Base-by-base conservation (phyloP, 1,284 basidiomycete species). In the Cryptococcus sp. region DNA sequence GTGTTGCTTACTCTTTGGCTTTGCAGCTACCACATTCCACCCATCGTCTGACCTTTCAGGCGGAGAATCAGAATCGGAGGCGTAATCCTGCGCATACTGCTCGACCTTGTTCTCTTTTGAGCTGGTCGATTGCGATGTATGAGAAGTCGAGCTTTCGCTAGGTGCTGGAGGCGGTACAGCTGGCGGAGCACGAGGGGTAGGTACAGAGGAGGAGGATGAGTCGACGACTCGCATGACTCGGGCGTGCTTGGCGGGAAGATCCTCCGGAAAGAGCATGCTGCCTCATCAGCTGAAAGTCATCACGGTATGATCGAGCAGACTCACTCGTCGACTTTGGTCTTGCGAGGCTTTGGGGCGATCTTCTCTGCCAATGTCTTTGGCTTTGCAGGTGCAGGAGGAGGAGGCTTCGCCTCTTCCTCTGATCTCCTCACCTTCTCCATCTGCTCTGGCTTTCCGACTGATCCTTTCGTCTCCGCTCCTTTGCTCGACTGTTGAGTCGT, bases 251-350 rank as follows among this genome's bases (percentile, higher is more conserved):
- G 59, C 54, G 2, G 68, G 57, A 36, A 60, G 58, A 41, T 72
- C 67, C 42, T 70, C 63, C 1, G 66, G 62, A 18, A 61, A 66
- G 22, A 70, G 60, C 69, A 72, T 72, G 48, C 68, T 72, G 50
- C 14, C n/a, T n/a, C n/a, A n/a, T n/a, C n/a, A n/a, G n/a, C n/a
- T n/a, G n/a, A n/a, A n/a, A n/a, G n/a, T n/a, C n/a, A n/a, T n/a
- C 23, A n/a, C 12, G n/a, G n/a, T n/a, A n/a, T n/a, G n/a, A n/a
- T n/a, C n/a, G n/a, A n/a, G n/a, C n/a, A 5, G 32, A 60, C 69
- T 58, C 50, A 72, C 69, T 72, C 69, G 54, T 72, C 69, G 7
- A 70, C 69, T 37, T 61, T 66, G 19, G 67, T 66, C 54, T 69
- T 69, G 41, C 58, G 54, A 12, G 63, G 55, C 50, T 72, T 67